Percentiles rank a stretch among this genome's conserved stretches.
Conservation (phyloP, 2,329 filamentous ascomycete species). For the Aspergillus fischeri region DNA sequence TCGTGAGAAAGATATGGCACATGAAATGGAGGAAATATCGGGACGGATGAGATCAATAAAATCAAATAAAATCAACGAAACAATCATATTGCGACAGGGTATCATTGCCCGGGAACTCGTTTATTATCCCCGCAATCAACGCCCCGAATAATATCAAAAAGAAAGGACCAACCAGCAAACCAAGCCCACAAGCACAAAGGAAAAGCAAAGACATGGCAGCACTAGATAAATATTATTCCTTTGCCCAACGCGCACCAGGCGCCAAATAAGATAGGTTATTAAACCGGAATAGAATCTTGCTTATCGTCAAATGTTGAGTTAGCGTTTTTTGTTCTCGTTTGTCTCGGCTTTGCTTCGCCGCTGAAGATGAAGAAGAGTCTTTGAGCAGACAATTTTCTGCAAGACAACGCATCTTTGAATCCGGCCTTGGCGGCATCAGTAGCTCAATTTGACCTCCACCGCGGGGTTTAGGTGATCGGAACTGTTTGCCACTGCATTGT, state of each 20-base stretch:
- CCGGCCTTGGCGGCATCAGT: slow-evolving; percentile 40
- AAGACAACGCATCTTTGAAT: neutral
- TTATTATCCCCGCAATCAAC: slow-evolving; percentile 39
- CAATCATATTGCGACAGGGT: slow-evolving; percentile 30
- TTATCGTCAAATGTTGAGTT: neutral
- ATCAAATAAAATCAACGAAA: slow-evolving; percentile 1
- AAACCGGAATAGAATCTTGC: neutral
- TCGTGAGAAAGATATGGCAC: slow-evolving; percentile 23
- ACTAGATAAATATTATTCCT: slow-evolving; percentile 1
- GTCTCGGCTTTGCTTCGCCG: neutral
- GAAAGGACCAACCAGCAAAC: neutral
- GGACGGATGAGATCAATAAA: slow-evolving; percentile 8
- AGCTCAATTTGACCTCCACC: slow-evolving; percentile 52
- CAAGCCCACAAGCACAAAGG: slow-evolving; percentile 7
- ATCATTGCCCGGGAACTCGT: slow-evolving; percentile 41
- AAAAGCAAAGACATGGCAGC: slow-evolving; percentile 1
- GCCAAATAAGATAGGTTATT: slow-evolving; percentile 2
- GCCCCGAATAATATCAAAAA: slow-evolving; percentile 18
- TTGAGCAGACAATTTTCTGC: neutral
- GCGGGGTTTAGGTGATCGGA: slow-evolving; percentile 18
- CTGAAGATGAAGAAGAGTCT: neutral
- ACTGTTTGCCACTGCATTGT: slow-evolving; percentile 21
- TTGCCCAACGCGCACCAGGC: slow-evolving; percentile 19
- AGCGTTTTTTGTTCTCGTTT: neutral
- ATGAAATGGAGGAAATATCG: slow-evolving; percentile 10